phyloP scores from a whole-genome alignment of 2,329 filamentous ascomycete genomes.

The Aspergillus amoenus region DNA sequence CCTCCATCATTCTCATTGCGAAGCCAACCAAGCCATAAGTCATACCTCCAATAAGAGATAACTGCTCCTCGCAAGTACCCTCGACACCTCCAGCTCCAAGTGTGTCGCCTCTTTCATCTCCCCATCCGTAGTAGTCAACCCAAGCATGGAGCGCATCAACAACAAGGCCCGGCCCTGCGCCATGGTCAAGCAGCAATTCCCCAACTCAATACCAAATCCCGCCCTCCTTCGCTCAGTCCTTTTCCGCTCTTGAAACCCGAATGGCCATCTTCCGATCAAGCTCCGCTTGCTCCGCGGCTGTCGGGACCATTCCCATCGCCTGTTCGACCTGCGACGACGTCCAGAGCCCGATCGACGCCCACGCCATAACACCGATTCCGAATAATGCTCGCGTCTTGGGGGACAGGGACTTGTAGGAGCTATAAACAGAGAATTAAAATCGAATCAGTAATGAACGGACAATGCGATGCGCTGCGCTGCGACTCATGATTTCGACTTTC shows the following conservation, averaged over 20 bases:
- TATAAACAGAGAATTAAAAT: conserved; percentile 29
- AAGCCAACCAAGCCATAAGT: neutral
- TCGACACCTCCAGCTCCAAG: neutral
- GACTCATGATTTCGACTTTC: too few species aligned
- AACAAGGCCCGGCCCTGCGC: too few species aligned
- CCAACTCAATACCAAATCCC: neutral
- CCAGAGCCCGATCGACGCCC: conserved; percentile 72
- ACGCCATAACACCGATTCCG: conserved; percentile 72
- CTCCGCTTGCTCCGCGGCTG: conserved; percentile 69
- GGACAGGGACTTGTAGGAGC: conserved; percentile 69
- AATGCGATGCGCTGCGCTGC: neutral
- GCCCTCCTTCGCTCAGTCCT: conserved; percentile 26
- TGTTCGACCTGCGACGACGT: conserved; percentile 71
- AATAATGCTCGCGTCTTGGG: conserved; percentile 69
- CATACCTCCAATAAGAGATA: neutral
- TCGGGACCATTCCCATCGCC: conserved; percentile 69
- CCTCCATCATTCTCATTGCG: neutral
- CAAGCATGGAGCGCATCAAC: too few species aligned
- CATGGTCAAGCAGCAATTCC: neutral
- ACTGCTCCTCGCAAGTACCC: neutral
- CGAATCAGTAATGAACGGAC: too few species aligned
- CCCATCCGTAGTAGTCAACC: neutral
- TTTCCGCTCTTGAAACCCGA: conserved; percentile 34
- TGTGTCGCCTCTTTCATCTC: neutral
- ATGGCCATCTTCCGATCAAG: conserved; percentile 51